Conservation (phyloP, 257 asterid species). For the Nicotiana tomentosiformis region DNA sequence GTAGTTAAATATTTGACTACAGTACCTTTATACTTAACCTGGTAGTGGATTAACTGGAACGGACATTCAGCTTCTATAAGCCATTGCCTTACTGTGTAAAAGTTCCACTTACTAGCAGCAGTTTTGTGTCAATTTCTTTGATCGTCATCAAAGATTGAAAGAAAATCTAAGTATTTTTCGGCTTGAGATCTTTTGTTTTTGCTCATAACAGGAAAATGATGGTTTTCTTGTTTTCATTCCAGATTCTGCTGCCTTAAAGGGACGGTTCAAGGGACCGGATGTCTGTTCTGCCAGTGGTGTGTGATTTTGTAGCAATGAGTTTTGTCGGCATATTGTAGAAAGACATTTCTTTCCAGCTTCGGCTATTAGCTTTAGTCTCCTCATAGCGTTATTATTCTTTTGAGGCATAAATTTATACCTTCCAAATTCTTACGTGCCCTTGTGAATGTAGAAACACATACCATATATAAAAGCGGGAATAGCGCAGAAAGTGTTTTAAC, state of each 20-base stretch:
- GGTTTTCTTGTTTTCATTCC: neutral
- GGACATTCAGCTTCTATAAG: neutral
- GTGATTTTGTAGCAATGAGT: conserved; percentile 44
- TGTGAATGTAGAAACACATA: conserved; percentile 24
- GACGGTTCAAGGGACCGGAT: conserved; percentile 36
- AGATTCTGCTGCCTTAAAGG: conserved; percentile 10
- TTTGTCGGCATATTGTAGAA: conserved; percentile 29
- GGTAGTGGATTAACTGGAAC: neutral
- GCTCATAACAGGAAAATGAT: neutral
- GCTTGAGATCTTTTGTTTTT: neutral
- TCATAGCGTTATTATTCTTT: conserved; percentile 22
- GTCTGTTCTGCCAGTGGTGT: conserved; percentile 42
- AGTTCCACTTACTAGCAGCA: neutral
- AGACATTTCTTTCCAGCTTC: conserved; percentile 27
- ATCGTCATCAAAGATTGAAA: neutral
- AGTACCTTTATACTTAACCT: neutral
- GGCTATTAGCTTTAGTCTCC: conserved; percentile 27
- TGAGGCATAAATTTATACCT: conserved; percentile 24
- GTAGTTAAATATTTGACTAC: neutral
- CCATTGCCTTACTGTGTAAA: neutral
- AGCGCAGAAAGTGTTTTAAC: neutral
- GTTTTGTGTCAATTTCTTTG: neutral
- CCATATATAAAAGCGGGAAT: neutral
- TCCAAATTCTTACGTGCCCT: conserved; percentile 25
- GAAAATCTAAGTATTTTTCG: neutral